Percentiles rank a stretch among this genome's conserved stretches.
These are phyloP conservation scores for Phytopythium montanum DNA, from an alignment of 352 stramenopile species.

Conservation along the genomic window DNA sequence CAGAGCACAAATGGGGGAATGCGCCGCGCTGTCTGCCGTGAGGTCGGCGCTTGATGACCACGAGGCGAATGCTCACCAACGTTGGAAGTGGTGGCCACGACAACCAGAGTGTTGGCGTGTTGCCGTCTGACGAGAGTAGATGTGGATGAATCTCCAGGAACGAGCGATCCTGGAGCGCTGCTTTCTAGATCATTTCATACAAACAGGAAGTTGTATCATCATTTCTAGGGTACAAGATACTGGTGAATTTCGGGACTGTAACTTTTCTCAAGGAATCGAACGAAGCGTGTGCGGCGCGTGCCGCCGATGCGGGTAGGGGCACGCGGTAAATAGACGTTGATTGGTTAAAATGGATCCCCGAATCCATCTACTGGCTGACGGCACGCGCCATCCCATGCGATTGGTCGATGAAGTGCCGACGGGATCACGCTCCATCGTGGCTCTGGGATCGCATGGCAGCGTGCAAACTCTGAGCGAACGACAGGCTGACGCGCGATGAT, in stretches of 20 bases:
- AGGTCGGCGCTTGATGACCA: background rate
- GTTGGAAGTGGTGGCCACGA: background rate
- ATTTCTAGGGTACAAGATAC: background rate
- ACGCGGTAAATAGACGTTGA: conserved; percentile 4
- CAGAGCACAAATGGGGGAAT: background rate
- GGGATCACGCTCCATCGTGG: background rate
- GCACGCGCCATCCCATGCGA: conserved; percentile 13
- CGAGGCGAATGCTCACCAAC: background rate
- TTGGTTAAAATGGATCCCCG: conserved; percentile 10
- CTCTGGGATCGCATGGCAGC: background rate
- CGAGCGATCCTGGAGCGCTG: background rate
- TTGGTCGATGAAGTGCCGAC: conserved; percentile 16
- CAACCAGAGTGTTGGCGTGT: background rate
- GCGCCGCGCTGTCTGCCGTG: background rate
- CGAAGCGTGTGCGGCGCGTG: background rate
- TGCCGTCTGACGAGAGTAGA: background rate
- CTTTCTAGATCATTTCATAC: background rate
- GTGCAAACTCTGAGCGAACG: background rate
- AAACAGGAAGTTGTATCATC: background rate
- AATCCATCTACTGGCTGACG: background rate
- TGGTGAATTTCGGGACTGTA: background rate
- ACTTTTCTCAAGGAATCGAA: background rate
- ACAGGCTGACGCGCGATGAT: conserved; percentile 1
- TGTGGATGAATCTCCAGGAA: background rate
- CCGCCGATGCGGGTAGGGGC: background rate